A percentile compares a stretch with the other conserved stretches of the same genome.
These are phyloP conservation scores for Clonostachys rosea DNA, from an alignment of 2,329 filamentous ascomycete genomes.

Conservation along the genomic window DNA sequence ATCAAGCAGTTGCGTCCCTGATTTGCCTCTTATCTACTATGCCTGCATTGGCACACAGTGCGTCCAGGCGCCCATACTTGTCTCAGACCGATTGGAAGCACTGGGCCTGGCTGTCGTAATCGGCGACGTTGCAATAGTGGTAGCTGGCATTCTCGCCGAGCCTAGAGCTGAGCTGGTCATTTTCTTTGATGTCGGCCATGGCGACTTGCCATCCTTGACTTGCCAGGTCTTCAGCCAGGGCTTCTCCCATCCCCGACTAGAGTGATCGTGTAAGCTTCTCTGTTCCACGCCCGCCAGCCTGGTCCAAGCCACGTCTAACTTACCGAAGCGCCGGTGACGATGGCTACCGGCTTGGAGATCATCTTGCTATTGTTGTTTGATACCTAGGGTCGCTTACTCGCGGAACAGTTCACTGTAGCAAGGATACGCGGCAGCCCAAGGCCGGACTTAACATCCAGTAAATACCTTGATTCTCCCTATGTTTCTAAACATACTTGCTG, in stretches of 20 bases:
- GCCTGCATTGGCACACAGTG: conserved; percentile 44
- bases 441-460: not conserved
- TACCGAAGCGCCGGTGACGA: conserved; percentile 10
- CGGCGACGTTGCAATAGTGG: conserved; percentile 35
- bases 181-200: conserved; percentile 27
- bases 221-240: conserved; percentile 23
- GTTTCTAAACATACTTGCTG: not conserved
- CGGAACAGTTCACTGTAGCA: not conserved
- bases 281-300: not conserved
- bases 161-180: conserved; percentile 18
- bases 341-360: conserved; percentile 6
- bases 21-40: conserved; percentile 29
- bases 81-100: conserved; percentile 35
- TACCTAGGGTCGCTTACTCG: no score
- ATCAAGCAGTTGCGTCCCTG: not conserved
- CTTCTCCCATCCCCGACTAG: conserved; percentile 41
- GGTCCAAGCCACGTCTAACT: not conserved
- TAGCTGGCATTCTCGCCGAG: conserved; percentile 32
- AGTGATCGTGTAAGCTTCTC: not conserved
- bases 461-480: not conserved
- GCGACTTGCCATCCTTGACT: conserved; percentile 22
- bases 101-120: conserved; percentile 34
- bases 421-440: not conserved
- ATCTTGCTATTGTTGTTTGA: not conserved
- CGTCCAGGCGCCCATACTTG: conserved; percentile 39